Percentiles rank a stretch among this genome's conserved stretches.
Conservation (phyloP, 2,329 filamentous ascomycete genomes). For the Fonsecaea erecta region DNA sequence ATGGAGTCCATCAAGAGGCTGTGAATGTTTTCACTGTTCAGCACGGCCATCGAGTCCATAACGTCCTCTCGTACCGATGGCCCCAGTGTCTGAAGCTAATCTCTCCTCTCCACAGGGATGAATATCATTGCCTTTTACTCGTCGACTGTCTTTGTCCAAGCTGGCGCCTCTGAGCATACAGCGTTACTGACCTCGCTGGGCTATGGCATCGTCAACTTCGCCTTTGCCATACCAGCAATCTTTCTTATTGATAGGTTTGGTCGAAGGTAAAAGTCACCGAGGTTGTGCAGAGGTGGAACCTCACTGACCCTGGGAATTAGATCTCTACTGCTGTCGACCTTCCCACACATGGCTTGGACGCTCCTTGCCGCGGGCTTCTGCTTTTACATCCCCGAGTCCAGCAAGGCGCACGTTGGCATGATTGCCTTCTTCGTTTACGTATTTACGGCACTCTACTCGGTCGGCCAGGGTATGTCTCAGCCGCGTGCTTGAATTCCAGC, state of each 20-base stretch:
- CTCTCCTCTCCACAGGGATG: conserved; percentile 28
- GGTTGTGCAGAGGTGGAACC: not conserved
- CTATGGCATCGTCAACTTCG: conserved; percentile 67
- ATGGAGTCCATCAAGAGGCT: not conserved
- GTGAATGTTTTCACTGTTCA: not conserved
- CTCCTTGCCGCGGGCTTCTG: conserved; percentile 59
- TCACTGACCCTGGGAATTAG: not conserved
- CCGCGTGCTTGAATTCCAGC: too few species aligned
- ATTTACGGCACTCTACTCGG: conserved; percentile 47
- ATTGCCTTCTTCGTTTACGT: conserved; percentile 50
- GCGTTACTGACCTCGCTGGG: conserved; percentile 67
- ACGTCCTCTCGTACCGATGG: not conserved
- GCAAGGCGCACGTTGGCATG: conserved; percentile 45
- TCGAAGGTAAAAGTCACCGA: conserved; percentile 47
- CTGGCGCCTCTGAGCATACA: conserved; percentile 59
- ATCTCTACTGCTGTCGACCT: conserved; percentile 66
- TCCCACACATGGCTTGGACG: conserved; percentile 64
- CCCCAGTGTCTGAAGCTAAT: not conserved
- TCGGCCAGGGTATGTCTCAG: not conserved
- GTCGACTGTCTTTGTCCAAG: conserved; percentile 56
- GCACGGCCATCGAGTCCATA: not conserved
- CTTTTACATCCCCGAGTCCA: conserved; percentile 54
- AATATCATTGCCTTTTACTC: conserved; percentile 55
- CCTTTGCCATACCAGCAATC: conserved; percentile 64
- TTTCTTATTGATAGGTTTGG: conserved; percentile 69